Percentiles rank a stretch among this genome's conserved stretches.
Evolutionary conservation across 371 early-diverging fungal genomes (phyloP).

Genomic region (Cokeromyces recurvatus): DNA sequence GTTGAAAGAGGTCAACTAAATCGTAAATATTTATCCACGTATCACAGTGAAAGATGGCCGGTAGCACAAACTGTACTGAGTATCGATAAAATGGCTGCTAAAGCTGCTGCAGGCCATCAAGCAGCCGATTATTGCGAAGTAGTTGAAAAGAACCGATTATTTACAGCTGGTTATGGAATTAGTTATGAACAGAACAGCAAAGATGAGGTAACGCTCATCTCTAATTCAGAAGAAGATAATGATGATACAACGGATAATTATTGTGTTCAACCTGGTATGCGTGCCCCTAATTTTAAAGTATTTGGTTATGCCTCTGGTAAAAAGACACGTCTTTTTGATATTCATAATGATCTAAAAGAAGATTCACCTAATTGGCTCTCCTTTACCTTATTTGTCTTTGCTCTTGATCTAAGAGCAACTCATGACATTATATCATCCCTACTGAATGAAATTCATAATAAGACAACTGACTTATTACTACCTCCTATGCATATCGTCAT

Average conservation of each 20-base stretch:
- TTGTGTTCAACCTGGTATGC: conserved; percentile 27
- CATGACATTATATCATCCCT: conserved; percentile 13
- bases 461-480: background rate
- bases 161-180: conserved; percentile 43
- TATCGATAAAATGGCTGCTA: conserved; percentile 37
- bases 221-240: background rate
- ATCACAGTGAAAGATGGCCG: conserved; percentile 29
- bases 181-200: conserved; percentile 12
- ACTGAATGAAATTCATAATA: conserved; percentile 7
- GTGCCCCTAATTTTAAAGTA: conserved; percentile 41
- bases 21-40: conserved; percentile 21
- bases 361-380: conserved; percentile 21
- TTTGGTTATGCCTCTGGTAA: conserved; percentile 23
- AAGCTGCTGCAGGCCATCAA: conserved; percentile 31
- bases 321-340: conserved; percentile 33
- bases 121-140: conserved; percentile 29
- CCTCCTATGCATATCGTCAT: conserved; percentile 13
- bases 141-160: conserved; percentile 28
- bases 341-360: conserved; percentile 1
- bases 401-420: conserved; percentile 20
- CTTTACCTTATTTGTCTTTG: conserved; percentile 27
- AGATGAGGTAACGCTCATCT: conserved; percentile 8
- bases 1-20: conserved; percentile 28
- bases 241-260: background rate
- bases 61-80: conserved; percentile 34